Base-by-base conservation (phyloP, 2,329 filamentous ascomycete species). In the Aureobasidium sp. region DNA sequence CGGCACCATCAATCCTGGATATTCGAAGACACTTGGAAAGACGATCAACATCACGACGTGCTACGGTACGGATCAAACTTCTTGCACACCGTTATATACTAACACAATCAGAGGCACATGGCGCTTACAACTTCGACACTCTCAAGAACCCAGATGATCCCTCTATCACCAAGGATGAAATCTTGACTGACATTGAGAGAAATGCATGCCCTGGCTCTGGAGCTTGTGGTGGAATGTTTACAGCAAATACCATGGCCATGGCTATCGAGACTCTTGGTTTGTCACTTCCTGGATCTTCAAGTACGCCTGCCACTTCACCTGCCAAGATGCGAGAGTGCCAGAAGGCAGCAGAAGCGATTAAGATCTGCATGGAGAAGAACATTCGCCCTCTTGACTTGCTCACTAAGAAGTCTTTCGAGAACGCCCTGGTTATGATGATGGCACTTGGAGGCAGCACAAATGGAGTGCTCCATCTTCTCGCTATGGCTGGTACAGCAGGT, bases 141-240 rank as follows among this genome's bases (percentile, higher is more conserved):
- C 82, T 97, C 29, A 78, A 78, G 64, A 86, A 91, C 66, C 87
- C 90, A 4, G 84, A 87, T 63, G 85, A 86, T 62, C 82, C 82
- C 2, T 84, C 86, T 53, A 87, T 88, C 65, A 87, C 80, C 0
- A 84, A 88, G 57, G 84, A 86, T 63, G 89, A 96, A 68, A 90
- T 96, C 62, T 84, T 95, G 78, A 84, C 88, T 31, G 93, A 97
- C 72, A 85, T 96, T 53, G 89, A 92, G 77, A 80, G 79, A 65
- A 83, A 94, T 70, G 87, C 91, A 2, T 96, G 91, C 72, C 88
- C 88, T 0, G 85, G 86, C 9, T 84, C 85, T 1, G 91, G 91
- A 34, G 91, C 90, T 0, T 96, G 91, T 66, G 90, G 90, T 51
- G 91, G 92, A 20, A 96, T 96, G 91, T 96, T 91, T 77, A 96